Conservation (phyloP, 129 eudicot genomes). For the Centella asiatica region DNA sequence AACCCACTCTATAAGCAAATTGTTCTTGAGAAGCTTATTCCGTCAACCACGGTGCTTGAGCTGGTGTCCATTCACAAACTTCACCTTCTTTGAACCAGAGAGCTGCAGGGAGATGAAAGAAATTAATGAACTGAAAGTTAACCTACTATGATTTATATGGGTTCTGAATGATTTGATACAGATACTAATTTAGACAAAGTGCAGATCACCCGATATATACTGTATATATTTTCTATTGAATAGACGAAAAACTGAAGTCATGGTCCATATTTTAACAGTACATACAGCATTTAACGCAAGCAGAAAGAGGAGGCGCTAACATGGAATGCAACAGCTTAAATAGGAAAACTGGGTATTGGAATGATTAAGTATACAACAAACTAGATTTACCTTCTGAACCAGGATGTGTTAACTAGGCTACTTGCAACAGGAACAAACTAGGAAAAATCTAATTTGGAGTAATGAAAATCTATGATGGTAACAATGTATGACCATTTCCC, state of each 20-base stretch:
- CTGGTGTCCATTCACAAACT: constrained; percentile 68
- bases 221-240: too few species aligned
- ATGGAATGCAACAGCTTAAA: too few species aligned
- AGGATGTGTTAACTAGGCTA: too few species aligned
- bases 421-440: too few species aligned
- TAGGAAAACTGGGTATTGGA: too few species aligned
- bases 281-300: not conserved
- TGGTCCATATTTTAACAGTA: not conserved
- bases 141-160: not conserved
- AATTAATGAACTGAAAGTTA: not conserved
- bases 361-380: too few species aligned
- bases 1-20: constrained; percentile 11
- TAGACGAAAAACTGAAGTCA: too few species aligned
- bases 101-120: constrained; percentile 33
- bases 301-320: not conserved
- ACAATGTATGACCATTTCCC: not conserved
- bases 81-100: constrained; percentile 98
- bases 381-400: too few species aligned
- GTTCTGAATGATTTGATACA: not conserved
- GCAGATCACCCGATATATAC: too few species aligned
- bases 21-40: constrained; percentile 30
- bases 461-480: not conserved
- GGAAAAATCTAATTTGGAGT: not conserved
- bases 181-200: too few species aligned
- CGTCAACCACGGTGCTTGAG: constrained; percentile 68